phyloP scores from a whole-genome alignment of 768 basidiomycete genomes.

The Candolleomyces eurysporus region DNA sequence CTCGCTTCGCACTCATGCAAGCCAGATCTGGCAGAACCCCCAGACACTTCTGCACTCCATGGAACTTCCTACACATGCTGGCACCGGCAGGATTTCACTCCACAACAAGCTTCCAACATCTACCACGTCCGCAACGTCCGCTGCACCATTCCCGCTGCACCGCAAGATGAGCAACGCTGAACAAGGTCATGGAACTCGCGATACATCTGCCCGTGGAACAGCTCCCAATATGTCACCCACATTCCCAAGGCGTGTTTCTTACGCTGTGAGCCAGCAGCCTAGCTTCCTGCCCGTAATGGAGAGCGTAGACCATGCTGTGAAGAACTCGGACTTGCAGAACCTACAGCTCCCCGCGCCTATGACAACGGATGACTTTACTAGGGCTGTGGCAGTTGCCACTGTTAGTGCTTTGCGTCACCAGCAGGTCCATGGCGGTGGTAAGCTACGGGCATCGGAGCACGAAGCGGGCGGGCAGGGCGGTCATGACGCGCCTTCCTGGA shows the following conservation, averaged over 20 bases:
- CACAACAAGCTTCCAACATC: slow-evolving; percentile 57
- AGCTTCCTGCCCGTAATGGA: slow-evolving; percentile 66
- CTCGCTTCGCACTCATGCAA: slow-evolving; percentile 94
- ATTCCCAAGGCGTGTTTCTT: slow-evolving; percentile 52
- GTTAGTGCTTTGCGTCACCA: slow-evolving; percentile 88
- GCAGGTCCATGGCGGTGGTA: slow-evolving; percentile 50
- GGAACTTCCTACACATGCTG: slow-evolving; percentile 50
- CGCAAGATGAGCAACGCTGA: slow-evolving; percentile 49
- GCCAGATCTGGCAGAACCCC: slow-evolving; percentile 99
- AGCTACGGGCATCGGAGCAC: slow-evolving; percentile 39
- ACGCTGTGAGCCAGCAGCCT: slow-evolving; percentile 40
- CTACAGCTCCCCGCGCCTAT: slow-evolving; percentile 62
- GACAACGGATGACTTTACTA: slow-evolving; percentile 86
- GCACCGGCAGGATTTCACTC: slow-evolving; percentile 48
- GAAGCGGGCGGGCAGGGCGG: slow-evolving; percentile 68
- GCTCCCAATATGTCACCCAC: slow-evolving; percentile 39
- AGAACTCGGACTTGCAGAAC: slow-evolving; percentile 49
- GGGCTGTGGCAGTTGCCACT: slow-evolving; percentile 92
- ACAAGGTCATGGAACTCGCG: slow-evolving; percentile 35
- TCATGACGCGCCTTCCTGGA: slow-evolving; percentile 97
- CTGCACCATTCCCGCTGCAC: slow-evolving; percentile 28
- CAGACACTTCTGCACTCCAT: slow-evolving; percentile 72
- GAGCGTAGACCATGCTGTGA: slow-evolving; percentile 76
- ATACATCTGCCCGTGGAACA: slow-evolving; percentile 12
- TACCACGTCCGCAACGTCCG: slow-evolving; percentile 13